Evolutionary conservation across 805 yeast genomes (phyloP), one percentile per base, ranked within the genome.

Genomic region (Tetrapisispora iriomotensis): DNA sequence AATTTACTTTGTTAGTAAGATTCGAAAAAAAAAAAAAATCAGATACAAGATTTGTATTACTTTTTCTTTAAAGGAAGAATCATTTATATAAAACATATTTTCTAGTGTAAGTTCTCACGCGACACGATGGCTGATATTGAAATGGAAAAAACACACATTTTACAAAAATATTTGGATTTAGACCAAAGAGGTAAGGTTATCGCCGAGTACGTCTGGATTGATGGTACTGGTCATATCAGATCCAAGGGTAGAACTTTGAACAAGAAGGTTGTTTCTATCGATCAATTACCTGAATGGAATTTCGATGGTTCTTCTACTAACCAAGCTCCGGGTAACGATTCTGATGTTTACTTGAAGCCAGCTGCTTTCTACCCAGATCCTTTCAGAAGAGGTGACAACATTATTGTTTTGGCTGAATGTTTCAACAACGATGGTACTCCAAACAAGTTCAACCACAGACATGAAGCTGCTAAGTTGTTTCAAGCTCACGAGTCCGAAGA

Each of bases 341-440:
- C 96, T 33, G 98, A 92, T 64, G 77, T 92, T 47, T 87, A 86
- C 66, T 72, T 92, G 60, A 82, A 95, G 67, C 98, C 98, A n/a
- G 94, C 77, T 50, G 86, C 96, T 40, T 81, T 70, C 67, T 92
- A 85, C 77, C 80, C 87, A 49, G 98, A 92, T 66, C 98, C 98
- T 26, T 87, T 92, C 75, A 87, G 98, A 76, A 77, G 83, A 66
- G 97, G 97, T 53, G 96, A 92, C 66, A 90, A 92, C 82, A 77
- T 90, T 53, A 75, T 92, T 53, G 98, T 92, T 40, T 71, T 92
- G 47, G 82, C 94, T 53, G 97, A 90, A 71, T 87, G 96, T 74
- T 88, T 90, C 83, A 87, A 87, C 79, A 84, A 82, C 70, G 97
- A 92, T 61, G 98, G 98, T 61, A 88, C 96, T 47, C 97, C 98